A percentile compares a stretch with the other conserved stretches of the same genome.
Evolutionary conservation across 768 basidiomycete genomes (phyloP).

Genomic region (Heimioporus sp.): DNA sequence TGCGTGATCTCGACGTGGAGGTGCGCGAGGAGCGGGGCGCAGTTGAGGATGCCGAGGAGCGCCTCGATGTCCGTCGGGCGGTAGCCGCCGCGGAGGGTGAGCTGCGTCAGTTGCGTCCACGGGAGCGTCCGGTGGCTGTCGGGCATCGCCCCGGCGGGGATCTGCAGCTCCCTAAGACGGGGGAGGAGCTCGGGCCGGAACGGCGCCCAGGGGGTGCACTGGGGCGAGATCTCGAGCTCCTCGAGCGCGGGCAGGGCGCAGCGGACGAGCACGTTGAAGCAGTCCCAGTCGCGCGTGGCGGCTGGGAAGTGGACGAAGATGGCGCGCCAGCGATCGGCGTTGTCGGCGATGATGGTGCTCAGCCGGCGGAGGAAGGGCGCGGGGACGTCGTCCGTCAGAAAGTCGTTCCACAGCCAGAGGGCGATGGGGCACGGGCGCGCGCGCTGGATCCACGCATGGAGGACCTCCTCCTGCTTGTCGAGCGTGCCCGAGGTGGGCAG

Average conservation of each 20-base stretch:
- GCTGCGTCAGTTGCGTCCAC: conserved; percentile 32
- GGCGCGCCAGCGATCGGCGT: conserved; percentile 30
- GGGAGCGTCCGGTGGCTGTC: conserved; percentile 31
- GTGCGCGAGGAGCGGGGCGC: conserved; percentile 25
- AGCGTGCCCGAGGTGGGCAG: conserved; percentile 24
- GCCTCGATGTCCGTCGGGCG: conserved; percentile 25
- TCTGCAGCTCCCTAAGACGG: conserved; percentile 23
- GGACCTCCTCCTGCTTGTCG: conserved; percentile 23
- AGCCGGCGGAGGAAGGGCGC: conserved; percentile 22
- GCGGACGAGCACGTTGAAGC: conserved; percentile 22
- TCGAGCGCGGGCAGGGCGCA: conserved; percentile 25
- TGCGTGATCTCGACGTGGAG: conserved; percentile 33
- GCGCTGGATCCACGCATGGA: conserved; percentile 27
- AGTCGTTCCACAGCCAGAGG: conserved; percentile 32
- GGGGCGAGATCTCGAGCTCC: conserved; percentile 32
- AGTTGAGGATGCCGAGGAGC: conserved; percentile 23
- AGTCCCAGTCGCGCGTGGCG: conserved; percentile 26
- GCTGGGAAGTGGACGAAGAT: conserved; percentile 32
- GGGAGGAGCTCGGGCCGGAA: conserved; percentile 28
- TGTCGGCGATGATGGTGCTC: conserved; percentile 14
- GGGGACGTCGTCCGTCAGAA: conserved; percentile 32
- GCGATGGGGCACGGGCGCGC: conserved; percentile 25
- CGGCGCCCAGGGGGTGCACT: conserved; percentile 31
- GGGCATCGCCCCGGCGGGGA: conserved; percentile 31
- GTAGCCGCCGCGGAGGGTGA: conserved; percentile 30